Evolutionary conservation across 176 grass and related monocot species (phyloP), one percentile per base, ranked within the genome.

Genomic region (Zizania latifolia): DNA sequence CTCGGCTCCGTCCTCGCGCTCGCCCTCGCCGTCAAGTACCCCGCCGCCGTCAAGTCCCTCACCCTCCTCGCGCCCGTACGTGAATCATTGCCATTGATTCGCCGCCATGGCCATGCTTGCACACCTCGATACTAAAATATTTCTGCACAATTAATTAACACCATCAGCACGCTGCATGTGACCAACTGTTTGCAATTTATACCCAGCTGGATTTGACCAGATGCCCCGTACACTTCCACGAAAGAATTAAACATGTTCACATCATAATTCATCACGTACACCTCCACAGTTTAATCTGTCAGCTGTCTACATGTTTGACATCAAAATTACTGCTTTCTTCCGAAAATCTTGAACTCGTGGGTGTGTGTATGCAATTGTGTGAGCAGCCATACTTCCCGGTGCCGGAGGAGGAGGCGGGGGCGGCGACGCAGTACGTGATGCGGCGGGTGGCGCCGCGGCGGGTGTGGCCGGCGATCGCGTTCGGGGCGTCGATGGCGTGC

Each of bases 401-500:
- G 72, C 94, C 94, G 27, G 72, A 82, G 84, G 67, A 65, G 77
- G 88, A 74, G 77, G 56, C 83, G 0, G 86, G 40, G 1, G 65
- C 83, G 59, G 83, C 77, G 65, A 71, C 90, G 38, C 94, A 97
- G 78, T 93, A 93, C 78, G 69, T 97, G 26, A 93, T 97, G 88
- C 66, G 94, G 16, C 51, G 73, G 7, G 90, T 97, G 61, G 94
- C 94, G 54, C 94, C 94, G 56, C 88, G 94, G 29, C 83, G 90
- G 35, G 94, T 97, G 64, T 97, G 94, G 94, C 94, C 94, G 78
- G 78, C 90, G 51, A 93, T 97, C 76, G 88, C 90, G 14, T 97
- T 97, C 77, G 94, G 94, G 28, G 90, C 81, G 64, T 97, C 94
- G 3, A 93, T 97, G 90, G 94, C 88, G 32, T 97, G 94, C 84